Percentiles rank a stretch among this genome's conserved stretches.
Evolutionary conservation across 805 yeast species (phyloP).

Genomic region (Zygoascus biomembranicola): DNA sequence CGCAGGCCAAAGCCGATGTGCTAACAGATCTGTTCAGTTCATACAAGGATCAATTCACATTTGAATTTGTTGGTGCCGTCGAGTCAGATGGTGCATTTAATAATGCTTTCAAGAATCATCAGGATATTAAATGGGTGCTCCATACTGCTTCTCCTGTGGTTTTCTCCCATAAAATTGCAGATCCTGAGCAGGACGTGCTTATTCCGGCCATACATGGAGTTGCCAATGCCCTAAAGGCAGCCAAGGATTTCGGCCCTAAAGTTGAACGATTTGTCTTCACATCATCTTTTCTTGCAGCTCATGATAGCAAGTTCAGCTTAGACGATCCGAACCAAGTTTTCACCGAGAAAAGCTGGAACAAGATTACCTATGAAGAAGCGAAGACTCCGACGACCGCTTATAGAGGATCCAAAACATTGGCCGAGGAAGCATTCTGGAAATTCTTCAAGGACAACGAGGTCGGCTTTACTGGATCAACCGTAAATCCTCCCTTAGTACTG

Average conservation of each 20-base stretch:
- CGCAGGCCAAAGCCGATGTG: constrained; percentile 51
- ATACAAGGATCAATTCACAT: constrained; percentile 23
- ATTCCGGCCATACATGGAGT: constrained; percentile 41
- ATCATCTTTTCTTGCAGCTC: constrained; percentile 31
- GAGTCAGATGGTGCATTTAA: constrained; percentile 40
- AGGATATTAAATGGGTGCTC: constrained; percentile 19
- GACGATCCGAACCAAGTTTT: constrained; percentile 16
- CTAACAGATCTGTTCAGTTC: constrained; percentile 31
- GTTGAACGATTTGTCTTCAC: constrained; percentile 38
- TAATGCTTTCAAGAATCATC: constrained; percentile 26
- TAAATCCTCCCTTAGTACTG: constrained; percentile 26
- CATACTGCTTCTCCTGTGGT: constrained; percentile 36
- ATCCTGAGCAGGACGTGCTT: constrained; percentile 32
- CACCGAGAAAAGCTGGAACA: constrained; percentile 33
- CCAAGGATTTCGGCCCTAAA: constrained; percentile 31
- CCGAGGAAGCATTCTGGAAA: constrained; percentile 53
- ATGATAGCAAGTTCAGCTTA: constrained; percentile 3
- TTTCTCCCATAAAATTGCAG: constrained; percentile 18
- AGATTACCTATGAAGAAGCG: constrained; percentile 26
- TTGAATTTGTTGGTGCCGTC: constrained; percentile 26
- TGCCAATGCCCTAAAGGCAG: constrained; percentile 33
- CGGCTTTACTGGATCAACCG: constrained; percentile 20
- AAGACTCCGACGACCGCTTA: constrained; percentile 11
- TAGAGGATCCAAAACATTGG: constrained; percentile 42
- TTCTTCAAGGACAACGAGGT: constrained; percentile 26